Evolutionary conservation across 805 yeast species (phyloP).

Genomic region (Sugiyamaella qingdaonensis): DNA sequence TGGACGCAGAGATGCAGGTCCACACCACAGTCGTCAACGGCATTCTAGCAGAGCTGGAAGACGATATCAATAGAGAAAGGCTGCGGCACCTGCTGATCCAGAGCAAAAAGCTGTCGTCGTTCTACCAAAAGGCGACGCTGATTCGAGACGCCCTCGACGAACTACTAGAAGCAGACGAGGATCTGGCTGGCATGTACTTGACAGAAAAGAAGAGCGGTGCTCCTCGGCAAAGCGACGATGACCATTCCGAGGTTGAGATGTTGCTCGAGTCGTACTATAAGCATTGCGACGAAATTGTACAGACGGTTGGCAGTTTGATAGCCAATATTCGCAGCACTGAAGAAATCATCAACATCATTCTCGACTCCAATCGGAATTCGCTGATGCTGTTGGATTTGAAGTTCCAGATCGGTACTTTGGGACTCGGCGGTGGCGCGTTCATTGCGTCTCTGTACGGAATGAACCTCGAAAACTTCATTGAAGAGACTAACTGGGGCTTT

Average conservation of each 20-base stretch:
- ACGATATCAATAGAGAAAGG: constrained; percentile 73
- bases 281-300: constrained; percentile 91
- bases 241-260: constrained; percentile 82
- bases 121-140: constrained; percentile 75
- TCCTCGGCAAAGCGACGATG: constrained; percentile 41
- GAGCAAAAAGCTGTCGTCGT: constrained; percentile 77
- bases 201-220: constrained; percentile 52
- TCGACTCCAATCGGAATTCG: constrained; percentile 92
- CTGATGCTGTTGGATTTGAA: constrained; percentile 82
- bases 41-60: constrained; percentile 72
- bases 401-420: constrained; percentile 76
- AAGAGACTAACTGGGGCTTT: constrained; percentile 73
- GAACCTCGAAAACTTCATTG: constrained; percentile 91
- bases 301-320: constrained; percentile 69
- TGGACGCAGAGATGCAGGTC: constrained; percentile 83
- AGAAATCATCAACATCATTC: constrained; percentile 85
- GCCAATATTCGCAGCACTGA: constrained; percentile 90
- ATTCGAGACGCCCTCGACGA: constrained; percentile 84
- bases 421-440: constrained; percentile 76
- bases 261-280: constrained; percentile 85
- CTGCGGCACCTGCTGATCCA: constrained; percentile 75
- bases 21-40: constrained; percentile 73
- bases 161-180: constrained; percentile 81
- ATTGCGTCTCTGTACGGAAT: constrained; percentile 89
- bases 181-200: constrained; percentile 72